A percentile compares a stretch with the other conserved stretches of the same genome.
phyloP scores from a whole-genome alignment of 495 filamentous ascomycete genomes.

The Cetradonia linearis region DNA sequence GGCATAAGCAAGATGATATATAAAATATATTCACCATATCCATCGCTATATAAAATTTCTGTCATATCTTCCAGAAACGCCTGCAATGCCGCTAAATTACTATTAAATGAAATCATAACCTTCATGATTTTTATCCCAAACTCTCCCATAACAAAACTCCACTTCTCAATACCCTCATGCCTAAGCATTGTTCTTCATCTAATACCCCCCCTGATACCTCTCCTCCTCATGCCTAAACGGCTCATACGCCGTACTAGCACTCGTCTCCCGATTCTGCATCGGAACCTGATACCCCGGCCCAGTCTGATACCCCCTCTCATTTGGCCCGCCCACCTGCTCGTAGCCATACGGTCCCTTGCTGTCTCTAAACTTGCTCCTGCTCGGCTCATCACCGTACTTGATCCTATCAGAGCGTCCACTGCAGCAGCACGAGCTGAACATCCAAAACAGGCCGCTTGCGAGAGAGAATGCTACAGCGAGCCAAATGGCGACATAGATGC shows the following conservation, averaged over 20 bases:
- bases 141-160: too few species aligned
- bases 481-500: constrained; percentile 65
- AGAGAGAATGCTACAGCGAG: constrained; percentile 66
- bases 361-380: constrained; percentile 27
- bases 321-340: constrained; percentile 32
- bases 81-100: constrained; percentile 11
- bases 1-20: too few species aligned
- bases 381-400: constrained; percentile 24
- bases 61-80: constrained; percentile 4
- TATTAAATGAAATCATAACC: not conserved
- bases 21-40: not conserved
- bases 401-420: constrained; percentile 36
- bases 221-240: constrained; percentile 31
- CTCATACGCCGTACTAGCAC: constrained; percentile 29
- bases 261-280: constrained; percentile 18
- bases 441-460: constrained; percentile 73
- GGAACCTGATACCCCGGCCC: constrained; percentile 21
- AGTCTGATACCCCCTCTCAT: constrained; percentile 15
- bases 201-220: not conserved
- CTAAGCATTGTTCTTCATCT: too few species aligned
- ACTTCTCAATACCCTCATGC: not conserved
- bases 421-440: constrained; percentile 87
- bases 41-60: not conserved
- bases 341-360: constrained; percentile 32
- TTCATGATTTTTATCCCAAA: not conserved